Evolutionary conservation across 495 filamentous ascomycete species (phyloP).

Genomic region (Hyaloscypha hepaticicola): DNA sequence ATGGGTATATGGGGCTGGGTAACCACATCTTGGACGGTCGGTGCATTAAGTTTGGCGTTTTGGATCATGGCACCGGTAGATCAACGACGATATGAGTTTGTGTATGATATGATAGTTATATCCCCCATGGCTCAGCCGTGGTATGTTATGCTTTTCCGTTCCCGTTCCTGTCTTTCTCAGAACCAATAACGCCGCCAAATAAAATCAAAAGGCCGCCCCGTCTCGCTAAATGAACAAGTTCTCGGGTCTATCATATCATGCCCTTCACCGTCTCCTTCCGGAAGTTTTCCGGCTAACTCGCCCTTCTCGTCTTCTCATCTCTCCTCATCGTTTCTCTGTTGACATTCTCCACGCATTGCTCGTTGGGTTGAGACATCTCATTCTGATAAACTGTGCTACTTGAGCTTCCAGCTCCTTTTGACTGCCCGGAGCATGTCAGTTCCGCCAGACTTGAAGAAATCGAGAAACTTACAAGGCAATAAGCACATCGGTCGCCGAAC

Average conservation of each 20-base stretch:
- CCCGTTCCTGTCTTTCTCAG: neutral
- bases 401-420: slow-evolving; percentile 10
- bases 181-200: neutral
- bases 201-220: neutral
- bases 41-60: slow-evolving; percentile 1
- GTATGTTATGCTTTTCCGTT: neutral
- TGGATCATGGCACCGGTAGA: neutral
- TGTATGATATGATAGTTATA: slow-evolving; percentile 22
- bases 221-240: slow-evolving; percentile 6
- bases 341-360: slow-evolving; percentile 19
- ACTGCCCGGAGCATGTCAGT: slow-evolving; percentile 2
- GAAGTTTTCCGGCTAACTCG: slow-evolving; percentile 19
- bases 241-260: neutral
- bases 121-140: slow-evolving; percentile 22
- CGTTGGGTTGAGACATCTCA: neutral
- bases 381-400: slow-evolving; percentile 1
- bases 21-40: neutral
- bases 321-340: slow-evolving; percentile 14
- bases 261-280: slow-evolving; percentile 7
- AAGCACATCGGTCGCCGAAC: slow-evolving; percentile 46
- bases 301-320: slow-evolving; percentile 14
- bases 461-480: slow-evolving; percentile 40
- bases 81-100: neutral
- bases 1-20: neutral
- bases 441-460: neutral